These are phyloP conservation scores for Sedum album DNA, from an alignment of 164 flowering plant genomes.

Conservation along the genomic window DNA sequence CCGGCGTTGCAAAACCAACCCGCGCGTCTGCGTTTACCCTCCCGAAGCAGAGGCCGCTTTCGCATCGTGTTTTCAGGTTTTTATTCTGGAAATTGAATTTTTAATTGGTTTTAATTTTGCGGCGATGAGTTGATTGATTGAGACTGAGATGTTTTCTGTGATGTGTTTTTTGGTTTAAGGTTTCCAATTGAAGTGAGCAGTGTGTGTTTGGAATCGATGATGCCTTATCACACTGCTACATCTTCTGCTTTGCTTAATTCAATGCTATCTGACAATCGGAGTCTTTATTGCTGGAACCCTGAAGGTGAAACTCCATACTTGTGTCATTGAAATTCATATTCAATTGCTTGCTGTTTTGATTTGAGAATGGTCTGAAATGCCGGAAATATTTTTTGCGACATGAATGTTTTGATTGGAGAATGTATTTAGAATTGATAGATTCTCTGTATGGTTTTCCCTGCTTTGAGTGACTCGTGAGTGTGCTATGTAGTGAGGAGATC, in stretches of 20 bases:
- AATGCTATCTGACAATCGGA: conserved; percentile 62
- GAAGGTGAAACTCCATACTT: conserved; percentile 15
- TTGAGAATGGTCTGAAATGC: too few species aligned
- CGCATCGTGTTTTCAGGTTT: too few species aligned
- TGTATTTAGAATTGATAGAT: too few species aligned
- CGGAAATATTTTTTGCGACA: too few species aligned
- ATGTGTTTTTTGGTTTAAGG: neutral
- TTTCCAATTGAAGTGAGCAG: conserved; percentile 17
- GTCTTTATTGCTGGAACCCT: too few species aligned
- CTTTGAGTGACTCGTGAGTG: too few species aligned
- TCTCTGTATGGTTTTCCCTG: too few species aligned
- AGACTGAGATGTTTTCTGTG: too few species aligned
- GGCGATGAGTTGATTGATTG: neutral
- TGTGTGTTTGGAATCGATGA: too few species aligned
- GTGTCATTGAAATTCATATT: neutral
- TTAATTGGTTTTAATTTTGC: neutral
- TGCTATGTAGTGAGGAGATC: neutral
- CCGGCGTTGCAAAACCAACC: conserved; percentile 23
- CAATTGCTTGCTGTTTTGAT: neutral
- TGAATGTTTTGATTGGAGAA: neutral
- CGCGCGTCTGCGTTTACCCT: conserved; percentile 35
- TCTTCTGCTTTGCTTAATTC: conserved; percentile 77
- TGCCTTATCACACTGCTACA: too few species aligned
- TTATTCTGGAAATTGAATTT: neutral
- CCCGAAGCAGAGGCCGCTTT: conserved; percentile 26